phyloP scores from a whole-genome alignment of 2,329 filamentous ascomycete genomes.

The Aspergillus niger region DNA sequence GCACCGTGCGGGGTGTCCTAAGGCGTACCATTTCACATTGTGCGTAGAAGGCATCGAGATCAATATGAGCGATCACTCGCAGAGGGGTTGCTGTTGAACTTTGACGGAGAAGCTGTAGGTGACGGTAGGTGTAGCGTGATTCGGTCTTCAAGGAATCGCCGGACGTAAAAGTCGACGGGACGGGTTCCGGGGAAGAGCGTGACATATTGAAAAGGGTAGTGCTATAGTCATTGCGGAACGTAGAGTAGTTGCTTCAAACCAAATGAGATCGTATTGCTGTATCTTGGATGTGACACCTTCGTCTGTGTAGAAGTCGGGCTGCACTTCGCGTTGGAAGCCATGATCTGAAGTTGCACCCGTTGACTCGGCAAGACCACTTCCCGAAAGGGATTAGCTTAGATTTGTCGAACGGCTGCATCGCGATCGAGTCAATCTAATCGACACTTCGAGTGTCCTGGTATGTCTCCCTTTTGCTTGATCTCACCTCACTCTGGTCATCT shows the following conservation, averaged over 20 bases:
- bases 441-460: not conserved
- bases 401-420: not conserved
- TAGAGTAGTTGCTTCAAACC: not conserved
- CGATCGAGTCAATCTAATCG: not conserved
- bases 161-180: conserved; percentile 49
- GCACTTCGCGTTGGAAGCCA: not conserved
- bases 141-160: conserved; percentile 32
- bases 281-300: not conserved
- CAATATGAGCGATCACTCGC: conserved; percentile 85
- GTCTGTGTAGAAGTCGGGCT: not conserved
- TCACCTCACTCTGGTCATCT: no score
- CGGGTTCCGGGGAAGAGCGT: conserved; percentile 62
- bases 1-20: conserved; percentile 70
- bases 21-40: conserved; percentile 94
- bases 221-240: conserved; percentile 21
- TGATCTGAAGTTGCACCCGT: not conserved
- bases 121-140: conserved; percentile 82
- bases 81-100: conserved; percentile 74
- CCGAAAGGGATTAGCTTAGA: not conserved
- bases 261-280: not conserved
- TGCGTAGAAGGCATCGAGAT: conserved; percentile 96
- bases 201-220: conserved; percentile 52
- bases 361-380: not conserved
- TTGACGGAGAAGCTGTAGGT: conserved; percentile 73
- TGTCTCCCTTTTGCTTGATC: not conserved